Percentiles rank a stretch among this genome's conserved stretches.
These are phyloP conservation scores for Apiospora malaysiana DNA, from an alignment of 2,329 filamentous ascomycete species.

Conservation along the genomic window DNA sequence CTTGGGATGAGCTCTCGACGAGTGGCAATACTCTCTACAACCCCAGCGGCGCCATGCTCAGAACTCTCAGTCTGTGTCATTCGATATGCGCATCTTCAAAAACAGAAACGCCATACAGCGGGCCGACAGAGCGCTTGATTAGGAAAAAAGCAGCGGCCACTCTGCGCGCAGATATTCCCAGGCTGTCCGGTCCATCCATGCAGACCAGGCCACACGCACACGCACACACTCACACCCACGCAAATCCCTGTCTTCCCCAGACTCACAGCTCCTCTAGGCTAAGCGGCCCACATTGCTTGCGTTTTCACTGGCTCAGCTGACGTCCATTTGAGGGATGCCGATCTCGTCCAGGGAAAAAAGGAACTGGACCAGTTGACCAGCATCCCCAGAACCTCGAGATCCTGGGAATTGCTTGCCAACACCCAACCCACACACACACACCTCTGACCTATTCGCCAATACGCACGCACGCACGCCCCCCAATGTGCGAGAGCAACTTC, in stretches of 20 bases:
- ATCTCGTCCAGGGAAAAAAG: neutral
- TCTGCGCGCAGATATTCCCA: constrained; percentile 11
- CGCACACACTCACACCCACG: too few relatives aligned
- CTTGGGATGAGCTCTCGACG: neutral
- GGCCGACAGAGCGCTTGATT: neutral
- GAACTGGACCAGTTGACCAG: constrained; percentile 3
- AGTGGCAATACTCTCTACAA: neutral
- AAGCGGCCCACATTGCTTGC: constrained; percentile 13
- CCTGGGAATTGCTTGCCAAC: constrained; percentile 5
- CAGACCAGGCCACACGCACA: neutral
- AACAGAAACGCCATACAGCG: neutral
- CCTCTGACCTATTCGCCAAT: neutral
- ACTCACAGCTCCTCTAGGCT: neutral
- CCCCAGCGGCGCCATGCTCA: neutral
- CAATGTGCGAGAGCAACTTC: neutral
- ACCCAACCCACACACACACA: neutral
- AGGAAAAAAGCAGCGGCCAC: constrained; percentile 7
- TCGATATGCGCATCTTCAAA: constrained; percentile 1
- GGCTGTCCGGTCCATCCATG: neutral
- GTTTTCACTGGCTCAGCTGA: constrained; percentile 14
- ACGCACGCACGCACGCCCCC: neutral
- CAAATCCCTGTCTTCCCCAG: constrained; percentile 15
- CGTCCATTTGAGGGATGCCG: constrained; percentile 15
- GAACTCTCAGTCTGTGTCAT: constrained; percentile 1
- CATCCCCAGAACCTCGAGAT: constrained; percentile 10